phyloP scores from a whole-genome alignment of 2,329 filamentous ascomycete species.

The Fusarium falciforme region DNA sequence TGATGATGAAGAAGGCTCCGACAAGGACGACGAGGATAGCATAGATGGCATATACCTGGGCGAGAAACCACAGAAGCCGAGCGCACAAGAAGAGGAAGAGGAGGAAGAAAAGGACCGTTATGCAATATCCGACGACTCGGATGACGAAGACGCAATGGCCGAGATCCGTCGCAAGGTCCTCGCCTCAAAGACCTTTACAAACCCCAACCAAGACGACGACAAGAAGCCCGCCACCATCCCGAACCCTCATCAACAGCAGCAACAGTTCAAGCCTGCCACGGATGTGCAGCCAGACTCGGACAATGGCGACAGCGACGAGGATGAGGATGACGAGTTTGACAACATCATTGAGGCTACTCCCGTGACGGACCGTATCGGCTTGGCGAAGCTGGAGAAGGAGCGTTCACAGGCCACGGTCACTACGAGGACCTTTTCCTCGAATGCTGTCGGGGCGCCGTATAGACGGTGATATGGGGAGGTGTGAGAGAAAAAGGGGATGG shows the following conservation, averaged over 20 bases:
- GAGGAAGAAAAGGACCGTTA: slow-evolving; percentile 73
- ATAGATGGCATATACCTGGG: slow-evolving; percentile 71
- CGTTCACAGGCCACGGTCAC: slow-evolving; percentile 60
- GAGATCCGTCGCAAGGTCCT: slow-evolving; percentile 91
- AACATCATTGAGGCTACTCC: slow-evolving; percentile 92
- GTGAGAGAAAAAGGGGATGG: not conserved
- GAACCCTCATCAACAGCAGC: slow-evolving; percentile 58
- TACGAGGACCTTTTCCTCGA: slow-evolving; percentile 64
- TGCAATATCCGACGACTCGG: slow-evolving; percentile 81
- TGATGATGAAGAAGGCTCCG: slow-evolving; percentile 58
- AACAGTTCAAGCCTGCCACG: slow-evolving; percentile 66
- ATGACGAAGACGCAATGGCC: slow-evolving; percentile 89
- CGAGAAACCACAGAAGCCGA: slow-evolving; percentile 57
- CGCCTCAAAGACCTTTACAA: slow-evolving; percentile 86
- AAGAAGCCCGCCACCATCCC: slow-evolving; percentile 74
- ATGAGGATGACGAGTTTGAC: slow-evolving; percentile 83
- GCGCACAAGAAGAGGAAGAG: slow-evolving; percentile 53
- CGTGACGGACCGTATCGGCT: slow-evolving; percentile 85
- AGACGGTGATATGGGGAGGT: slow-evolving; percentile 51
- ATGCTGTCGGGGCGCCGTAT: slow-evolving; percentile 60
- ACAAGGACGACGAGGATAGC: slow-evolving; percentile 59
- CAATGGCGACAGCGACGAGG: slow-evolving; percentile 61
- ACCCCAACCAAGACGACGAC: slow-evolving; percentile 51
- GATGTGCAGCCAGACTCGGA: slow-evolving; percentile 80
- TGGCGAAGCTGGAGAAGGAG: slow-evolving; percentile 68